phyloP scores from a whole-genome alignment of 306 rosid genomes.

The Potentilla sterilis region DNA sequence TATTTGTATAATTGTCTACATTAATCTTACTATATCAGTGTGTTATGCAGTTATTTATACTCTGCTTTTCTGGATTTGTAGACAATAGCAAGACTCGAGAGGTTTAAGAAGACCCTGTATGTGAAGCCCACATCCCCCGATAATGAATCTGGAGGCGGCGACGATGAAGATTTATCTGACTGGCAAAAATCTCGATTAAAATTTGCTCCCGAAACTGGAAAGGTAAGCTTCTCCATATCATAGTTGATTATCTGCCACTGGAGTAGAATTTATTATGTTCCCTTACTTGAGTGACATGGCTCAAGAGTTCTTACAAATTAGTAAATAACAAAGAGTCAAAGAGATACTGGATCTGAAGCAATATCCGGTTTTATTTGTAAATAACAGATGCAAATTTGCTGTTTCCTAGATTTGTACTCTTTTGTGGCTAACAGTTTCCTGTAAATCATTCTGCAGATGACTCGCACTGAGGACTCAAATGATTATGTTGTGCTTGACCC shows the following conservation, averaged over 20 bases:
- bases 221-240: slow-evolving; percentile 47
- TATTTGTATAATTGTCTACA: background rate
- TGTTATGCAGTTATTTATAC: background rate
- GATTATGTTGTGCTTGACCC: slow-evolving; percentile 92
- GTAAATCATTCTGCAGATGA: slow-evolving; percentile 57
- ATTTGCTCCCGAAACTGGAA: slow-evolving; percentile 56
- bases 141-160: slow-evolving; percentile 46
- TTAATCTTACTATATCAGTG: background rate
- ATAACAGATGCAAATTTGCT: background rate
- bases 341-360: background rate
- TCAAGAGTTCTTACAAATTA: background rate
- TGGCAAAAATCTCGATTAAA: slow-evolving; percentile 59
- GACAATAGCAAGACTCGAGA: slow-evolving; percentile 81
- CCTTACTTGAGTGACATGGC: slow-evolving; percentile 3
- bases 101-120: slow-evolving; percentile 47
- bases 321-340: background rate
- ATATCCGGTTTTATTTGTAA: background rate
- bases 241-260: background rate
- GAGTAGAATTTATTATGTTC: slow-evolving; percentile 13
- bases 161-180: slow-evolving; percentile 58
- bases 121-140: slow-evolving; percentile 35
- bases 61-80: slow-evolving; percentile 26
- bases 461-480: slow-evolving; percentile 74
- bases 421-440: background rate
- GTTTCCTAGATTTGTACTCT: slow-evolving; percentile 11